These are phyloP conservation scores for Exidia glandulosa DNA, from an alignment of 768 basidiomycete species.

Conservation along the genomic window DNA sequence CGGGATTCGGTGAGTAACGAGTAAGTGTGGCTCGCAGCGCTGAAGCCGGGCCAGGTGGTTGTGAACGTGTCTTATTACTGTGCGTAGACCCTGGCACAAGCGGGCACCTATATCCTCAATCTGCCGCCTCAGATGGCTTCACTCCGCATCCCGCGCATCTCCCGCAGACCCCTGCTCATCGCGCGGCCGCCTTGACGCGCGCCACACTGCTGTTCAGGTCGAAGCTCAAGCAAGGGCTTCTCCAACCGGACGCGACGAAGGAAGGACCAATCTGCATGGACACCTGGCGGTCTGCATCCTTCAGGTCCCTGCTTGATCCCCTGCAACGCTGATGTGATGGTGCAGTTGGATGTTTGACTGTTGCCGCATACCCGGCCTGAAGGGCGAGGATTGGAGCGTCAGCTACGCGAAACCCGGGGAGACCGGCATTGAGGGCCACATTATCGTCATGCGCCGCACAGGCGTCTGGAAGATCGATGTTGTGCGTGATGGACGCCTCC, in stretches of 20 bases:
- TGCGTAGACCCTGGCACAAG: slow-evolving; percentile 19
- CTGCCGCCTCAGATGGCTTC: slow-evolving; percentile 53
- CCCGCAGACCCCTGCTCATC: slow-evolving; percentile 42
- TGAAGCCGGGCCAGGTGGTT: slow-evolving; percentile 44
- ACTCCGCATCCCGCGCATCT: slow-evolving; percentile 52
- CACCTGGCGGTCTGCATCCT: slow-evolving; percentile 50
- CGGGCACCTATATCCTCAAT: not conserved
- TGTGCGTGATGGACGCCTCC: slow-evolving; percentile 39
- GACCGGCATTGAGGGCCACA: slow-evolving; percentile 56
- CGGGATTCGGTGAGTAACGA: slow-evolving; percentile 60
- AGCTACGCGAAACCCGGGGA: slow-evolving; percentile 52
- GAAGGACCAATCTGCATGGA: slow-evolving; percentile 78
- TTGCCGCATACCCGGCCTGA: slow-evolving; percentile 63
- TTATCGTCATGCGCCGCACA: slow-evolving; percentile 78
- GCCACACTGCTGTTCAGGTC: slow-evolving; percentile 66
- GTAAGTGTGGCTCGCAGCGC: not conserved
- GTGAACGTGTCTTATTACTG: slow-evolving; percentile 95
- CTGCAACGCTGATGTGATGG: not conserved
- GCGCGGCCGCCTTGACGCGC: slow-evolving; percentile 63
- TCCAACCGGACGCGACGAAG: slow-evolving; percentile 54
- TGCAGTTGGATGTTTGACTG: slow-evolving; percentile 88
- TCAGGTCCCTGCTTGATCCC: not conserved
- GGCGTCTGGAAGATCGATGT: slow-evolving; percentile 73
- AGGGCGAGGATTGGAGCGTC: slow-evolving; percentile 68
- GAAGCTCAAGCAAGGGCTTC: slow-evolving; percentile 50